phyloP scores from a whole-genome alignment of 148 eudicot genomes.

The Euryodendron excelsum region DNA sequence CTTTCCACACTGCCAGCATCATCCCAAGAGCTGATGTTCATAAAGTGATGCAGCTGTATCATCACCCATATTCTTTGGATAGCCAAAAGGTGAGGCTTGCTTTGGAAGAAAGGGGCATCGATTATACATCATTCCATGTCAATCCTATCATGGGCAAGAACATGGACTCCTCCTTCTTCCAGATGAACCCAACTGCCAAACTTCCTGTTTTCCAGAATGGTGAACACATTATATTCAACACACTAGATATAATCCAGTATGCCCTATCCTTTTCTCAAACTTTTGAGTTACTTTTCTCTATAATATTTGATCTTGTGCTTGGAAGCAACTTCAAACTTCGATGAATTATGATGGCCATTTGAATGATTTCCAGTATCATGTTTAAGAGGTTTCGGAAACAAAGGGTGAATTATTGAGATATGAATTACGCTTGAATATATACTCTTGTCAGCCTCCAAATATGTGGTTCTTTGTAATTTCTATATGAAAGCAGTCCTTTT shows the following conservation, averaged over 20 bases:
- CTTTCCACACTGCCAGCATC: neutral
- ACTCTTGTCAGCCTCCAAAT: neutral
- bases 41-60: conserved; percentile 84
- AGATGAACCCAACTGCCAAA: conserved; percentile 73
- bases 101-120: conserved; percentile 78
- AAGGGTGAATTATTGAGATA: neutral
- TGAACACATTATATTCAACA: conserved; percentile 60
- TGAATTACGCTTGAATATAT: neutral
- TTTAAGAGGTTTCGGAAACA: neutral
- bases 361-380: neutral
- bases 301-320: neutral
- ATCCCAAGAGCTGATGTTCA: conserved; percentile 29
- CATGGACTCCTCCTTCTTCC: conserved; percentile 74
- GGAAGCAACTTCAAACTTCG: neutral
- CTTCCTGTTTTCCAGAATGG: conserved; percentile 97
- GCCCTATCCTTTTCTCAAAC: conserved; percentile 20
- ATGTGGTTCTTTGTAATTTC: neutral
- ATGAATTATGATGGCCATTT: neutral
- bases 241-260: conserved; percentile 80
- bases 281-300: neutral
- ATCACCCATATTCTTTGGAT: conserved; percentile 85
- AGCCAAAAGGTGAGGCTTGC: conserved; percentile 97
- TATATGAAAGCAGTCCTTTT: neutral
- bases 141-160: conserved; percentile 94
- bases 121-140: conserved; percentile 82